These are phyloP conservation scores for Aspergillus caelatus DNA, from an alignment of 2,329 filamentous ascomycete genomes.

Conservation along the genomic window DNA sequence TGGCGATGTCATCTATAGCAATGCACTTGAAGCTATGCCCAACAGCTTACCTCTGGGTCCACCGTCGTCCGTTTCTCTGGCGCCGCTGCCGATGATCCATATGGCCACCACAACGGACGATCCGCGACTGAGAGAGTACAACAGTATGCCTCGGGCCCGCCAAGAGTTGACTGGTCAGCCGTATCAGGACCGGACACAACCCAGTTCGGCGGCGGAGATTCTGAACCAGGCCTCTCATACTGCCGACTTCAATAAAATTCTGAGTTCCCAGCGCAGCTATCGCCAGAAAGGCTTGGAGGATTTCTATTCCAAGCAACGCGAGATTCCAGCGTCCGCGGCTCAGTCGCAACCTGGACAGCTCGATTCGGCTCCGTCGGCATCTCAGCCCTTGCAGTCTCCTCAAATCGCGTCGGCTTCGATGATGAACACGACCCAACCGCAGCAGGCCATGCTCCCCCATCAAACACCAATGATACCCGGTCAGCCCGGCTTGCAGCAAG, in stretches of 20 bases:
- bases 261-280: slow-evolving; percentile 78
- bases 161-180: slow-evolving; percentile 86
- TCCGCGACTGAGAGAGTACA: slow-evolving; percentile 77
- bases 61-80: slow-evolving; percentile 64
- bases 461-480: slow-evolving; percentile 52
- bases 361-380: slow-evolving; percentile 39
- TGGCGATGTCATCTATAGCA: slow-evolving; percentile 86
- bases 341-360: slow-evolving; percentile 33
- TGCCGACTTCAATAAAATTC: slow-evolving; percentile 84
- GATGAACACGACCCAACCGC: slow-evolving; percentile 37
- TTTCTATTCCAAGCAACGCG: slow-evolving; percentile 81
- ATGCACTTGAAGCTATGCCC: slow-evolving; percentile 68
- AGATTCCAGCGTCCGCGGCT: slow-evolving; percentile 63
- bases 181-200: slow-evolving; percentile 83
- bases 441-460: slow-evolving; percentile 44
- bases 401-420: slow-evolving; percentile 39
- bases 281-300: slow-evolving; percentile 78
- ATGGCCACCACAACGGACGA: slow-evolving; percentile 77
- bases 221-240: slow-evolving; percentile 84
- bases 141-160: slow-evolving; percentile 78
- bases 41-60: slow-evolving; percentile 71
- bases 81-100: slow-evolving; percentile 83
- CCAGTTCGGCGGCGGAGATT: slow-evolving; percentile 75
- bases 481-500: slow-evolving; percentile 68
- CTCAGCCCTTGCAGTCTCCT: slow-evolving; percentile 43